Evolutionary conservation across 1,284 basidiomycete species (phyloP).

Genomic region (Leccinum solheimii): DNA sequence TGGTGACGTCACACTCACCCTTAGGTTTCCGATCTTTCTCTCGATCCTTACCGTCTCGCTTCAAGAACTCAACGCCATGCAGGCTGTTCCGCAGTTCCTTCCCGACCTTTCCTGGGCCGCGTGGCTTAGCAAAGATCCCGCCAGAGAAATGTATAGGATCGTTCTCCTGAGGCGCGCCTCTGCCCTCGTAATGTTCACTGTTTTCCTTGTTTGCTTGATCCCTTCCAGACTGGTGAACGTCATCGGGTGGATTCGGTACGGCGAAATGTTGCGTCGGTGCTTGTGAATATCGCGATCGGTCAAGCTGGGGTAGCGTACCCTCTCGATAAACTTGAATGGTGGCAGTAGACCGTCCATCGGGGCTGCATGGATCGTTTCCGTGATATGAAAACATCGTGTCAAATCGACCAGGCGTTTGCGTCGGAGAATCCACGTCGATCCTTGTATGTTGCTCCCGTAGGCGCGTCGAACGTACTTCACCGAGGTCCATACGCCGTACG

Average conservation of each 20-base stretch:
- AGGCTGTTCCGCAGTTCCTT: constrained; percentile 53
- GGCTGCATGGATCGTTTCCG: constrained; percentile 11
- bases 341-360: constrained; percentile 8
- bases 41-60: constrained; percentile 45
- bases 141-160: constrained; percentile 26
- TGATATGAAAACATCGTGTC: constrained; percentile 38
- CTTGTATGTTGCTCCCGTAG: constrained; percentile 43
- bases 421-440: constrained; percentile 38
- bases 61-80: constrained; percentile 37
- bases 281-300: constrained; percentile 19
- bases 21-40: constrained; percentile 52
- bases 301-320: constrained; percentile 10
- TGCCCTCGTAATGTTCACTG: constrained; percentile 16
- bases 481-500: background rate
- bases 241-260: constrained; percentile 16
- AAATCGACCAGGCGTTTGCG: constrained; percentile 43
- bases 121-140: constrained; percentile 45
- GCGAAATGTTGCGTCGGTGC: constrained; percentile 10
- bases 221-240: constrained; percentile 16
- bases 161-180: constrained; percentile 22
- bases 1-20: constrained; percentile 43
- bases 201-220: constrained; percentile 58
- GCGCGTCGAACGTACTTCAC: constrained; percentile 38
- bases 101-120: constrained; percentile 41
- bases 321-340: constrained; percentile 14